Evolutionary conservation across 2,329 filamentous ascomycete genomes (phyloP).

Genomic region (Hypoxylon sp.): DNA sequence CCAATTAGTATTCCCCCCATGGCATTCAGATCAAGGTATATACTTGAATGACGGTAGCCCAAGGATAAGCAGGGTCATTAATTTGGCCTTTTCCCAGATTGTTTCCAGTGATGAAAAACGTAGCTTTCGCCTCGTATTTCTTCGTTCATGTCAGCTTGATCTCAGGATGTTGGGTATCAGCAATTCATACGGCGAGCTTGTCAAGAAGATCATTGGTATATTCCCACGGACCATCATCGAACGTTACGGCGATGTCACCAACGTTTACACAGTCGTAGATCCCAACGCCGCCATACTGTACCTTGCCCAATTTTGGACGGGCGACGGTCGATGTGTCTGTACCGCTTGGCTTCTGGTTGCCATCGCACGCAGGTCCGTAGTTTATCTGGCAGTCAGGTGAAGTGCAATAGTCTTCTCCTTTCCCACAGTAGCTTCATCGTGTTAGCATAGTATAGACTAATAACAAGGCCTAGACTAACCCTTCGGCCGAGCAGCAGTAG

Average conservation of each 20-base stretch:
- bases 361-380: constrained; percentile 64
- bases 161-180: not conserved
- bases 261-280: constrained; percentile 66
- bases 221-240: constrained; percentile 73
- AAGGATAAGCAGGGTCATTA: constrained; percentile 59
- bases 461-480: constrained; percentile 43
- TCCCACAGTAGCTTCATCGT: constrained; percentile 50
- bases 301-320: constrained; percentile 62
- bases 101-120: constrained; percentile 73
- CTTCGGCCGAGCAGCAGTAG: constrained; percentile 54
- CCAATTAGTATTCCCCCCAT: constrained; percentile 30
- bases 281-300: constrained; percentile 63
- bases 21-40: not conserved
- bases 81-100: constrained; percentile 67
- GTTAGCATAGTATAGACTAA: constrained; percentile 36
- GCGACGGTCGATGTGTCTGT: constrained; percentile 61
- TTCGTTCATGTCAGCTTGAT: constrained; percentile 52
- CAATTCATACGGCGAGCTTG: constrained; percentile 55
- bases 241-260: constrained; percentile 73
- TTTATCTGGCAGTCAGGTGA: constrained; percentile 56
- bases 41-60: constrained; percentile 53
- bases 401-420: constrained; percentile 49
- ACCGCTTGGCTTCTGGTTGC: constrained; percentile 62
- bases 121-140: constrained; percentile 70
- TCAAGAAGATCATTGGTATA: constrained; percentile 73